These are phyloP conservation scores for Aspergillus pseudonomiae DNA, from an alignment of 2,329 filamentous ascomycete genomes.

Conservation along the genomic window DNA sequence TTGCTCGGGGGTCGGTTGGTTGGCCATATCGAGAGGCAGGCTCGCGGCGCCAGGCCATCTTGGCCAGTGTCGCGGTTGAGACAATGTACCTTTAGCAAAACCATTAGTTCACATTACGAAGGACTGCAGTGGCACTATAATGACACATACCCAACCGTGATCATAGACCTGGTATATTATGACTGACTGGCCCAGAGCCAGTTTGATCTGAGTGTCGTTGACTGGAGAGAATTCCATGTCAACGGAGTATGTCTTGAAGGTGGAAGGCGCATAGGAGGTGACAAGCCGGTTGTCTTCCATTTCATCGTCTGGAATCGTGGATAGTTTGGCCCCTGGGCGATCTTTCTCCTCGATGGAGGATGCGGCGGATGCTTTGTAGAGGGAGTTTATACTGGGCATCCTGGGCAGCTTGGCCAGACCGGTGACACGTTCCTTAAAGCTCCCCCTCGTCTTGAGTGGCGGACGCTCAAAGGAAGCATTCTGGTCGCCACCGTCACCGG, in stretches of 20 bases:
- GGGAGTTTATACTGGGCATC: neutral
- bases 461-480: neutral
- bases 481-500: neutral
- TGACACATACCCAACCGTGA: neutral
- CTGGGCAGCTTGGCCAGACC: neutral
- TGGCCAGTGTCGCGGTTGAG: neutral
- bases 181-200: neutral
- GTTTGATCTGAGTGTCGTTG: neutral
- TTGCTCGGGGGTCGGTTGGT: neutral
- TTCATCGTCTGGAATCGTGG: neutral
- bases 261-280: neutral
- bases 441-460: neutral
- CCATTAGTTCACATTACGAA: neutral
- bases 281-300: neutral
- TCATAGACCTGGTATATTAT: neutral
- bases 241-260: neutral
- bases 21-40: neutral
- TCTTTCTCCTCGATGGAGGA: neutral
- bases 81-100: neutral
- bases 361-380: neutral
- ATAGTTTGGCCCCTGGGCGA: neutral
- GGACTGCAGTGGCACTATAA: neutral
- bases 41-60: neutral
- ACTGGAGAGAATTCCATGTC: neutral
- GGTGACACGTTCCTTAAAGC: neutral